Percentiles rank a stretch among this genome's conserved stretches.
Conservation (phyloP, 2,329 filamentous ascomycete genomes). For the Metarhizium sp. region DNA sequence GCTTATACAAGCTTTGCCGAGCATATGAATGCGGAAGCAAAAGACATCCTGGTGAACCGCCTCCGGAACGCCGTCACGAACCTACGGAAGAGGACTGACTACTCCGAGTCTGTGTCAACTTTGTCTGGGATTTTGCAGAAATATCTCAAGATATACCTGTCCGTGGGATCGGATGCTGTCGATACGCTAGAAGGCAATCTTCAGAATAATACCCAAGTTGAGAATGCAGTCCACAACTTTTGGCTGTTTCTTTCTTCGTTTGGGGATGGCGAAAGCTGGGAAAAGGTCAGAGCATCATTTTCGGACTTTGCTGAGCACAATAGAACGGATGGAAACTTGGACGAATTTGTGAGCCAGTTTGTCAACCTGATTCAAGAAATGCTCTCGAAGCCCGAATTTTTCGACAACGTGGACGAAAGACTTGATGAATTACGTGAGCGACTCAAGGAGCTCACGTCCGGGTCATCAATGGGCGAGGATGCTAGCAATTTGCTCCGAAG, state of each 20-base stretch:
- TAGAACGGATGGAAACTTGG: slow-evolving; percentile 71
- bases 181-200: slow-evolving; percentile 61
- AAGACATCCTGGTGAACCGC: slow-evolving; percentile 61
- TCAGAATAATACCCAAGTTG: slow-evolving; percentile 62
- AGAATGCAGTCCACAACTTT: slow-evolving; percentile 67
- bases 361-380: slow-evolving; percentile 70
- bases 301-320: slow-evolving; percentile 64
- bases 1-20: slow-evolving; percentile 58
- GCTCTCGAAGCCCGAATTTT: slow-evolving; percentile 77
- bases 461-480: slow-evolving; percentile 62
- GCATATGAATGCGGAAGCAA: slow-evolving; percentile 64
- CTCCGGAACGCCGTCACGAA: slow-evolving; percentile 68
- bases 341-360: slow-evolving; percentile 63
- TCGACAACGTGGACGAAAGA: slow-evolving; percentile 58
- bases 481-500: slow-evolving; percentile 64
- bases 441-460: slow-evolving; percentile 54
- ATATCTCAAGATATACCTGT: slow-evolving; percentile 71
- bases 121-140: slow-evolving; percentile 66
- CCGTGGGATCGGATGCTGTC: slow-evolving; percentile 57
- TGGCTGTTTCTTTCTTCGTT: slow-evolving; percentile 76
- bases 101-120: slow-evolving; percentile 76
- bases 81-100: slow-evolving; percentile 68
- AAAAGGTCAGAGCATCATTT: slow-evolving; percentile 60
- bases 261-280: slow-evolving; percentile 65
- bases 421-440: slow-evolving; percentile 41